A percentile compares a stretch with the other conserved stretches of the same genome.
Conservation (phyloP, 805 yeast genomes). For the Spathaspora passalidarum region DNA sequence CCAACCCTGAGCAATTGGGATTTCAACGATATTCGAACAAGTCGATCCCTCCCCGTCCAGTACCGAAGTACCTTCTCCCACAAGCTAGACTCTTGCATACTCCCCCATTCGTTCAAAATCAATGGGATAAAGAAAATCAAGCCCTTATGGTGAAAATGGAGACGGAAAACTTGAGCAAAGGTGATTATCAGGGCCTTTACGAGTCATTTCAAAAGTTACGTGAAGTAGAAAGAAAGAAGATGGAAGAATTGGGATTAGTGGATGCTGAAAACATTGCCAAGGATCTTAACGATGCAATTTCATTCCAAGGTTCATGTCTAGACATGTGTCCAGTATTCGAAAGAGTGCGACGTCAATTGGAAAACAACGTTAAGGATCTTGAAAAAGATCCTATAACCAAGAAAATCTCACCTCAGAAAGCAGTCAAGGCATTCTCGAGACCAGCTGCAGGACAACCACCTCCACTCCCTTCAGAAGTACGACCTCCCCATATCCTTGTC, state of each 20-base stretch:
- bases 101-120: constrained; percentile 33
- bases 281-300: constrained; percentile 82
- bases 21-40: constrained; percentile 15
- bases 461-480: constrained; percentile 93
- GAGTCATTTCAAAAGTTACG: constrained; percentile 74
- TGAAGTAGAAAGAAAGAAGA: constrained; percentile 66
- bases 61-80: constrained; percentile 32
- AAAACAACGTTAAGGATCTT: constrained; percentile 76
- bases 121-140: constrained; percentile 81
- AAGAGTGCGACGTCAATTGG: constrained; percentile 80
- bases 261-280: constrained; percentile 84
- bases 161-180: constrained; percentile 30
- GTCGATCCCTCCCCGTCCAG: constrained; percentile 19
- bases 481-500: constrained; percentile 80
- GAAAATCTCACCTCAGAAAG: constrained; percentile 54
- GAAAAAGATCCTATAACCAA: constrained; percentile 63
- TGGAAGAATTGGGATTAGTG: constrained; percentile 80
- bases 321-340: constrained; percentile 97
- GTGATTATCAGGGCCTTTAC: constrained; percentile 67
- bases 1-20: constrained; percentile 29
- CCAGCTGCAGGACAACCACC: constrained; percentile 99
- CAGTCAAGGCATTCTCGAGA: constrained; percentile 89
- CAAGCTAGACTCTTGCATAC: constrained; percentile 36
- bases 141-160: constrained; percentile 54
- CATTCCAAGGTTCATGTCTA: constrained; percentile 80